Conservation (phyloP, 768 basidiomycete genomes). For the Rhodocollybia butyracea region DNA sequence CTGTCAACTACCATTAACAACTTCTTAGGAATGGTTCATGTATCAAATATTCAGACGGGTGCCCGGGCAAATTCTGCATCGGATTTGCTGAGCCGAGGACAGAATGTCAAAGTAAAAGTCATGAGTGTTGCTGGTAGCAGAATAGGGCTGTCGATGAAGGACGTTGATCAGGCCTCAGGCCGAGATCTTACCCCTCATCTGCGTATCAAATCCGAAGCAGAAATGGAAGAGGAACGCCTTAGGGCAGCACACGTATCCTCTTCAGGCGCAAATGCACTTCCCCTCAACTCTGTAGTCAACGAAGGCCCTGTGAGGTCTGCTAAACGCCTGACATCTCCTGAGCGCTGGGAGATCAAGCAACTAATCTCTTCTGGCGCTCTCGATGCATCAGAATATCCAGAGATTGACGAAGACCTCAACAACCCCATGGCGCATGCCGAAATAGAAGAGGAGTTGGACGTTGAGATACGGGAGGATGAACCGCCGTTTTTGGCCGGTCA, state of each 20-base stretch:
- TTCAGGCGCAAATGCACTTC: constrained; percentile 86
- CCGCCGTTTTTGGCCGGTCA: constrained; percentile 95
- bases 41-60: constrained; percentile 86
- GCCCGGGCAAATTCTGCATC: constrained; percentile 82
- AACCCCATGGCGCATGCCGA: constrained; percentile 78
- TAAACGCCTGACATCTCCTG: constrained; percentile 90
- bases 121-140: constrained; percentile 86
- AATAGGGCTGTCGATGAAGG: constrained; percentile 92
- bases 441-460: constrained; percentile 94
- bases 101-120: constrained; percentile 92
- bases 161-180: constrained; percentile 90
- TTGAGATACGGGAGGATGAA: constrained; percentile 96
- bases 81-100: constrained; percentile 82
- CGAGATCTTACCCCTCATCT: constrained; percentile 93
- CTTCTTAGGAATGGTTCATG: constrained; percentile 88
- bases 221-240: constrained; percentile 76
- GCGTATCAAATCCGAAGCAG: constrained; percentile 90
- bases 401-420: constrained; percentile 82
- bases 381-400: constrained; percentile 90
- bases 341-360: constrained; percentile 99
- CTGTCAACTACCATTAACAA: constrained; percentile 1
- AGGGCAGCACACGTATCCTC: constrained; percentile 54
- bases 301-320: constrained; percentile 68
- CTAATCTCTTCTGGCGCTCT: constrained; percentile 94
- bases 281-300: constrained; percentile 54